A percentile compares a stretch with the other conserved stretches of the same genome.
phyloP scores from a whole-genome alignment of 176 grass and related monocot species.

The Triticum monococcum region DNA sequence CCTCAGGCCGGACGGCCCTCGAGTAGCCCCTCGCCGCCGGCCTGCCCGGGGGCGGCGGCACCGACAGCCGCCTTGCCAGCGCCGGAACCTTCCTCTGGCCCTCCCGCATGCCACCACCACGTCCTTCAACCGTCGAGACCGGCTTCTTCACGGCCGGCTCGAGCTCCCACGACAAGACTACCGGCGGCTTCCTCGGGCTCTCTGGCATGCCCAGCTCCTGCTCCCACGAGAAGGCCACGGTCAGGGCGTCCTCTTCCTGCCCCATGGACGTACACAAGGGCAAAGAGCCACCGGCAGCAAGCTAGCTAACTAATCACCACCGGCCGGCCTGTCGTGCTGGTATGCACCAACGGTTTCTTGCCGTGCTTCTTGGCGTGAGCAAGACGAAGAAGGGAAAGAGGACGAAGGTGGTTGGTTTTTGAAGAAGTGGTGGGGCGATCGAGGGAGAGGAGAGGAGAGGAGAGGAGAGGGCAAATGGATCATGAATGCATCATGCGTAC shows the following conservation, averaged over 20 bases:
- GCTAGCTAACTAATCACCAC: not conserved
- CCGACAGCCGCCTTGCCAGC: not conserved
- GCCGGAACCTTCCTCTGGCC: slow-evolving; percentile 18
- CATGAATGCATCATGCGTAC: slow-evolving; percentile 13
- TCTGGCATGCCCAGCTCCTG: slow-evolving; percentile 3
- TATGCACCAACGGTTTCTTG: not conserved
- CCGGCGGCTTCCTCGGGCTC: slow-evolving; percentile 16
- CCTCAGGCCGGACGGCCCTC: slow-evolving; percentile 45
- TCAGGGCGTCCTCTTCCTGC: slow-evolving; percentile 17
- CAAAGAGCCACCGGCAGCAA: not conserved
- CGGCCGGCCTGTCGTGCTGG: not conserved
- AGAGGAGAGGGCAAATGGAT: not conserved
- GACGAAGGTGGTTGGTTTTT: slow-evolving; percentile 4
- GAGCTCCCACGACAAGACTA: slow-evolving; percentile 64
- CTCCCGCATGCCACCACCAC: not conserved
- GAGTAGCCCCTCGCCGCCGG: not conserved
- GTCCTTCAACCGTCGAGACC: not conserved
- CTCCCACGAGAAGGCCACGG: slow-evolving; percentile 67
- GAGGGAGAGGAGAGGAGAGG: not conserved
- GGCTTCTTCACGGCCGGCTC: slow-evolving; percentile 30
- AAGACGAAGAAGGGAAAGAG: not conserved
- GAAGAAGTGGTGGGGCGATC: not conserved
- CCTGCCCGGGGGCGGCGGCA: not conserved
- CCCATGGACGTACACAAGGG: not conserved
- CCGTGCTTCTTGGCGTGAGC: not conserved